Conservation (phyloP, 139 green algal species). For the Volvox africanus region DNA sequence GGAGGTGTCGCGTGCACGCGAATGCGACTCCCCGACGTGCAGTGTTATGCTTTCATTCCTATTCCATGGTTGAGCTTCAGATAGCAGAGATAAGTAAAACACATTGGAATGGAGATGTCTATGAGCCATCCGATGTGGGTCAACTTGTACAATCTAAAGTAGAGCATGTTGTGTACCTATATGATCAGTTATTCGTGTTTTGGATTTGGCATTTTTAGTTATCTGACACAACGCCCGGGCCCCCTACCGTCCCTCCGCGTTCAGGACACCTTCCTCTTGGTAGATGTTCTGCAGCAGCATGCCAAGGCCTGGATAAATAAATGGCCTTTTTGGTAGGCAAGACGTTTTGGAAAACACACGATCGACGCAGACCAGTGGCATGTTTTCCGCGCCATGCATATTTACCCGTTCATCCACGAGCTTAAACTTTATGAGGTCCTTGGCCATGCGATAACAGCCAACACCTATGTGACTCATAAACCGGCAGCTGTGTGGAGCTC, state of each 20-base stretch:
- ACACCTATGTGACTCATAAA: neutral
- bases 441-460: too few species aligned
- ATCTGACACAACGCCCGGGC: too few species aligned
- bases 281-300: constrained; percentile 68
- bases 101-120: constrained; percentile 72
- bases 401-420: too few species aligned
- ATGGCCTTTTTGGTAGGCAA: constrained; percentile 12
- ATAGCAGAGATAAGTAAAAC: constrained; percentile 44
- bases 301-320: neutral
- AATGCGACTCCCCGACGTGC: neutral
- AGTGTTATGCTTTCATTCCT: neutral
- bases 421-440: too few species aligned
- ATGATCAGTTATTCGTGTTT: too few species aligned
- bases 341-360: neutral
- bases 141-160: too few species aligned
- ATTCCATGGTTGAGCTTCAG: constrained; percentile 17
- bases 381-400: neutral
- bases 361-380: neutral
- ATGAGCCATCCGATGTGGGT: constrained; percentile 85
- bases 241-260: neutral
- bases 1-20: neutral
- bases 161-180: too few species aligned
- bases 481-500: constrained; percentile 79
- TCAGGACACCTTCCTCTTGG: constrained; percentile 87
- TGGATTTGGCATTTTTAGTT: too few species aligned